A percentile compares a stretch with the other conserved stretches of the same genome.
Evolutionary conservation across 768 basidiomycete species (phyloP).

Genomic region (Amanita brunnescens): DNA sequence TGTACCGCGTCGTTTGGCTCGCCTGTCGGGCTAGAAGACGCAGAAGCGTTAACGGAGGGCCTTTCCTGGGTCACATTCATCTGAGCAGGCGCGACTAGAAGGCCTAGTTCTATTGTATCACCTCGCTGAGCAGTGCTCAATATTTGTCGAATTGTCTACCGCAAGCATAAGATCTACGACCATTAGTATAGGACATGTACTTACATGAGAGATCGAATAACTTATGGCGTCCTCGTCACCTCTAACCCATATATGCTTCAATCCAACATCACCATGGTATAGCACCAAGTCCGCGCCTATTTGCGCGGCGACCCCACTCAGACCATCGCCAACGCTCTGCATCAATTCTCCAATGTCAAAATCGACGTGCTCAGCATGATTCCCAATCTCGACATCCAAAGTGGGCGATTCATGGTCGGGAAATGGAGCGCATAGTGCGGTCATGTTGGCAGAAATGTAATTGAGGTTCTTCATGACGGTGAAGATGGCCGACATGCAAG

Average conservation of each 20-base stretch:
- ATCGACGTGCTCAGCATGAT: constrained; percentile 29
- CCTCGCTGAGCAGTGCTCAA: constrained; percentile 57
- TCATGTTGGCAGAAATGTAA: constrained; percentile 84
- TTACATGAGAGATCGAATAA: constrained; percentile 78
- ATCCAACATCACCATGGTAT: constrained; percentile 80
- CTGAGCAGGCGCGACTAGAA: constrained; percentile 26
- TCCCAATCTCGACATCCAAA: constrained; percentile 4
- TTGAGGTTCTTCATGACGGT: constrained; percentile 92
- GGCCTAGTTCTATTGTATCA: constrained; percentile 82
- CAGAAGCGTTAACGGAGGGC: constrained; percentile 8
- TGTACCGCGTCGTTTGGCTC: constrained; percentile 28
- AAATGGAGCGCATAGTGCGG: constrained; percentile 29
- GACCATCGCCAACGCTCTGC: constrained; percentile 81
- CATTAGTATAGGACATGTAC: constrained; percentile 20
- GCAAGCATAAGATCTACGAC: constrained; percentile 3
- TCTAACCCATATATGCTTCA: constrained; percentile 79
- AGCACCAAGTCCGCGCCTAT: constrained; percentile 85
- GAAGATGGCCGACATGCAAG: constrained; percentile 82
- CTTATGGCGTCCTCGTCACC: constrained; percentile 81
- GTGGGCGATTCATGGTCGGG: background rate
- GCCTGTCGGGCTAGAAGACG: constrained; percentile 15
- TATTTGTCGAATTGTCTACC: constrained; percentile 78
- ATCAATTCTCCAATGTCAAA: constrained; percentile 91
- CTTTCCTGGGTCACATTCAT: background rate
- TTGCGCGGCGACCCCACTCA: constrained; percentile 78